Conservation (phyloP, 2,329 filamentous ascomycete species). For the Pseudogymnoascus sp. region DNA sequence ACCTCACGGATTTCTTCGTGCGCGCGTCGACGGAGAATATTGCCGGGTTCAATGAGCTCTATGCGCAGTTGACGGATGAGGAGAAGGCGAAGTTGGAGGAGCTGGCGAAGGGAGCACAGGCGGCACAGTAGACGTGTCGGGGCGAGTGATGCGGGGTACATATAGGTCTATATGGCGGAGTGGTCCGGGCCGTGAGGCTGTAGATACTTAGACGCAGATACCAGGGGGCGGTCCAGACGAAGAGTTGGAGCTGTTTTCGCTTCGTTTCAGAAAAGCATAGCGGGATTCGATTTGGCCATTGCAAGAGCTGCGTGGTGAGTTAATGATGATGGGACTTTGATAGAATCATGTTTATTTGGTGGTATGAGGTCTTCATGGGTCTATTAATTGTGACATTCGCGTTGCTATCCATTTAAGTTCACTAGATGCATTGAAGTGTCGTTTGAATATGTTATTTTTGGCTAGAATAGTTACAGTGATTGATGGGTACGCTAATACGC, state of each 20-base stretch:
- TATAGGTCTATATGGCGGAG: not conserved
- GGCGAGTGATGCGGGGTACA: not conserved
- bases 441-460: not conserved
- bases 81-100: conserved; percentile 40
- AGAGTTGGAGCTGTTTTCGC: conserved; percentile 2
- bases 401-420: not conserved
- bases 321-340: not conserved
- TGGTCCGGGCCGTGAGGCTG: not conserved
- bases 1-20: conserved; percentile 74
- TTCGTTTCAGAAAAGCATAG: conserved; percentile 7
- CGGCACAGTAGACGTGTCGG: not conserved
- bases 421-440: not conserved
- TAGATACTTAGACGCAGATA: conserved; percentile 4
- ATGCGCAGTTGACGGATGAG: conserved; percentile 28
- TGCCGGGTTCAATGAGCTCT: conserved; percentile 31
- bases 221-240: not conserved
- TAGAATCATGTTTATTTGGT: not conserved
- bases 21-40: conserved; percentile 27
- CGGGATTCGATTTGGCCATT: conserved; percentile 1
- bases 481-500: not conserved
- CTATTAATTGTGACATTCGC: not conserved
- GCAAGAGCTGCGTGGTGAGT: conserved; percentile 3
- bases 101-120: conserved; percentile 21
- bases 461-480: not conserved
- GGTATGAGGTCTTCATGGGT: not conserved